Conservation (phyloP, 1,284 basidiomycete species). For the Puccinia hordei region DNA sequence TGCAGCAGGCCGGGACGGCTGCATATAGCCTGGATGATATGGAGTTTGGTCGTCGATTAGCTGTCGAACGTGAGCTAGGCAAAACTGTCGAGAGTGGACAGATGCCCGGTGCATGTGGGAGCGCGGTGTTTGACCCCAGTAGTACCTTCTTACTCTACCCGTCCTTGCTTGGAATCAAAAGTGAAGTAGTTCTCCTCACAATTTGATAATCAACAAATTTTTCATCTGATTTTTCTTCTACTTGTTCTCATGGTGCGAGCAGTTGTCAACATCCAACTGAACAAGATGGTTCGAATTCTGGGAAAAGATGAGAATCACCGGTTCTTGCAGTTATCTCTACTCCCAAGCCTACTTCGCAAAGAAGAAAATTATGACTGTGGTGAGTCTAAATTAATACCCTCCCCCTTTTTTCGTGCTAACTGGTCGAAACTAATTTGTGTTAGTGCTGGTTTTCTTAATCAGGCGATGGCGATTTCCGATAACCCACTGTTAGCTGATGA, state of each 20-base stretch:
- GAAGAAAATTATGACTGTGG: slow-evolving; percentile 78
- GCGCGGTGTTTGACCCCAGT: slow-evolving; percentile 94
- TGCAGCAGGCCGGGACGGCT: slow-evolving; percentile 74
- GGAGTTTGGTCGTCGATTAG: slow-evolving; percentile 96
- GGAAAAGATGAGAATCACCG: slow-evolving; percentile 94
- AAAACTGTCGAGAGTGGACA: slow-evolving; percentile 64
- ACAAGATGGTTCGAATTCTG: slow-evolving; percentile 82
- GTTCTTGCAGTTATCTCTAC: slow-evolving; percentile 83
- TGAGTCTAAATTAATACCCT: slow-evolving; percentile 60
- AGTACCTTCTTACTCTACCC: slow-evolving; percentile 91
- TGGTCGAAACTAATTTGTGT: background rate
- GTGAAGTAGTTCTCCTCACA: slow-evolving; percentile 61
- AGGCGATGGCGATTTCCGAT: slow-evolving; percentile 91
- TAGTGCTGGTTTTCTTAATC: background rate
- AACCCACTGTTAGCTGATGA: slow-evolving; percentile 90
- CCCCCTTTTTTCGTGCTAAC: slow-evolving; percentile 30
- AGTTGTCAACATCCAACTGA: slow-evolving; percentile 94
- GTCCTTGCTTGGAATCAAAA: slow-evolving; percentile 90
- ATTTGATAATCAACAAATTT: background rate
- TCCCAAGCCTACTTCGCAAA: slow-evolving; percentile 90
- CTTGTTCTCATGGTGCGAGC: slow-evolving; percentile 13
- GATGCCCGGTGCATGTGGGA: slow-evolving; percentile 64
- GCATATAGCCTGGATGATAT: slow-evolving; percentile 93
- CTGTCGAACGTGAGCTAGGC: slow-evolving; percentile 87
- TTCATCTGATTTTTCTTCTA: background rate